Conservation (phyloP, 768 basidiomycete genomes). For the Boletellus sp. region DNA sequence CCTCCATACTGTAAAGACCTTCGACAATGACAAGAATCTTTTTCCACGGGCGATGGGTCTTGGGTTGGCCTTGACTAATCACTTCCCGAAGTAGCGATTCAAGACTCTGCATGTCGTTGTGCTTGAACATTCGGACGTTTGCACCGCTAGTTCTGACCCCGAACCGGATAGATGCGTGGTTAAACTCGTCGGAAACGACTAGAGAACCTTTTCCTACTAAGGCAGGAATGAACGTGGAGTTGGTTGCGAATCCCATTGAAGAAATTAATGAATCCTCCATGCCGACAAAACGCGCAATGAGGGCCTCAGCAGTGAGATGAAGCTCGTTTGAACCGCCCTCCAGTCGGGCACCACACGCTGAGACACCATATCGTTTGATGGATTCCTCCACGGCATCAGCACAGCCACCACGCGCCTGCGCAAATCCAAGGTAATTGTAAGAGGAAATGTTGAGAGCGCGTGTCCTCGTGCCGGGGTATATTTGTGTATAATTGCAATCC, state of each 20-base stretch:
- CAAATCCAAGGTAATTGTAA: conserved; percentile 99
- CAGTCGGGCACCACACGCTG: conserved; percentile 70
- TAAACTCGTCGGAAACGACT: conserved; percentile 95
- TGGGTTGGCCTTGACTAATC: conserved; percentile 96
- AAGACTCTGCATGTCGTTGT: conserved; percentile 86
- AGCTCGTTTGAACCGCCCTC: conserved; percentile 87
- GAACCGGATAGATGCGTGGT: conserved; percentile 93
- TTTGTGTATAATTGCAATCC: conserved; percentile 77
- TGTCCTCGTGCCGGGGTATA: conserved; percentile 73
- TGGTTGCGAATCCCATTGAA: conserved; percentile 97
- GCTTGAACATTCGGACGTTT: conserved; percentile 90
- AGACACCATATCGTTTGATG: conserved; percentile 78
- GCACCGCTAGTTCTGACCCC: conserved; percentile 89
- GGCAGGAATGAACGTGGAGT: conserved; percentile 90
- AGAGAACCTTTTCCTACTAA: conserved; percentile 87
- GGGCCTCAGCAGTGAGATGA: conserved; percentile 74
- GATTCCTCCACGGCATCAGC: conserved; percentile 90
- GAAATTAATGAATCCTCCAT: conserved; percentile 86
- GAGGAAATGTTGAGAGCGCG: conserved; percentile 95
- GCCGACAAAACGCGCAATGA: conserved; percentile 88
- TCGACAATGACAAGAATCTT: conserved; percentile 95
- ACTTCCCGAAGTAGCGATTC: conserved; percentile 82
- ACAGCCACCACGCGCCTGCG: conserved; percentile 87
- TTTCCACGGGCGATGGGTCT: conserved; percentile 99
- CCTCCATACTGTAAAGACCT: conserved; percentile 98